Evolutionary conservation across 805 yeast species (phyloP), one percentile per base, ranked within the genome.

Genomic region (Pichia cephalocereana): DNA sequence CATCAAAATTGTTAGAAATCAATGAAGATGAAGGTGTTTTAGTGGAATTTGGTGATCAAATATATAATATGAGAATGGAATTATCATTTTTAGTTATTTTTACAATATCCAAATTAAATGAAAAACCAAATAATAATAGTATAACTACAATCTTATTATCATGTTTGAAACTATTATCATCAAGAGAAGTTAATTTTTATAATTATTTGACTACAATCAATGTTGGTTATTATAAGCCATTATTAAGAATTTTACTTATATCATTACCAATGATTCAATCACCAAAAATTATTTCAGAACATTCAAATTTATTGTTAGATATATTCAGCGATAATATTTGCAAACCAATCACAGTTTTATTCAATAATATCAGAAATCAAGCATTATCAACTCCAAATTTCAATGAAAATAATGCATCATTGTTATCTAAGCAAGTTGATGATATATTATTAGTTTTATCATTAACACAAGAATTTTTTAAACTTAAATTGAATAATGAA

Each of bases 391-490:
- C 41, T 57, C 74, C 41, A 59, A 70, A 65, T 59, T 49, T 64
- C 11, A 67, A 66, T 40, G 61, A 63, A 31, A 62, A 64, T 2
- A 59, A 60, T 18, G 59, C 70, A 10, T 52, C 55, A 2, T 64
- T 71, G 36, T 59, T 77, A 46, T 64, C 68, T 38, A 77, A 75
- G 27, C 76, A 75, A 53, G 70, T 82, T 27, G 89, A 83, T 52
- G 93, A 86, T 58, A 61, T 86, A 38, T 66, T 77, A 37, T 64
- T 85, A 52, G 68, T 86, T 10, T 70, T 86, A 12, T 77, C 86
- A 0, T 67, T 86, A n/a, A 70, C 83, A 60, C 77, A 83, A 53
- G 70, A 76, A 3, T 72, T 83, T 49, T 71, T 80, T 15, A 65
- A 63, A 9, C 60, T 81, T 40, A 71, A 74, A 1, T 71, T 79